Percentiles rank a stretch among this genome's conserved stretches.
These are phyloP conservation scores for Populus ilicifolia DNA, from an alignment of 345 rosid genomes.

Conservation along the genomic window DNA sequence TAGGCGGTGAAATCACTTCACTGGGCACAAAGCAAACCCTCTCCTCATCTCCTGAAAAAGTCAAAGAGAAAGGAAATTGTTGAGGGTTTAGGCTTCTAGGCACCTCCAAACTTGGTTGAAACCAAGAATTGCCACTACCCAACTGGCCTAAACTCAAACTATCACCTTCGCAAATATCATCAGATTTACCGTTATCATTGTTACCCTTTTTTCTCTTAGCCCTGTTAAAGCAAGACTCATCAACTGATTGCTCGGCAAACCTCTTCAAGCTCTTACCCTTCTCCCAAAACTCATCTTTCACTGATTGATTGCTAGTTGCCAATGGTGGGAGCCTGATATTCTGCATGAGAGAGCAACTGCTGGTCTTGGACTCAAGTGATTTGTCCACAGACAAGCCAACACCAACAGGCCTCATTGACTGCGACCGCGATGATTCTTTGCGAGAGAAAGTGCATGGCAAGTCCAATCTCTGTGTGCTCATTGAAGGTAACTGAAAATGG, in stretches of 20 bases:
- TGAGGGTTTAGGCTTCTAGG: conserved; percentile 38
- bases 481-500: conserved; percentile 72
- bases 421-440: conserved; percentile 68
- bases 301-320: conserved; percentile 47
- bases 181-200: conserved; percentile 22
- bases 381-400: conserved; percentile 68
- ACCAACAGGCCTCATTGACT: conserved; percentile 58
- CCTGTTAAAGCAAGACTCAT: conserved; percentile 55
- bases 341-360: conserved; percentile 71
- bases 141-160: conserved; percentile 43
- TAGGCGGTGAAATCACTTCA: conserved; percentile 61
- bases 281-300: conserved; percentile 65
- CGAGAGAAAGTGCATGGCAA: conserved; percentile 77
- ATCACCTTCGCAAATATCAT: conserved; percentile 34
- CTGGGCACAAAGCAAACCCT: conserved; percentile 67
- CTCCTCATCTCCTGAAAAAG: conserved; percentile 66
- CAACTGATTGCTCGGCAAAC: conserved; percentile 57
- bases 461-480: conserved; percentile 98
- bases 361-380: conserved; percentile 54
- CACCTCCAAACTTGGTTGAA: conserved; percentile 48
- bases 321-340: conserved; percentile 83
- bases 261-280: conserved; percentile 77
- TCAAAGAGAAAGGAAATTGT: conserved; percentile 63
- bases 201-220: conserved; percentile 67
- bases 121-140: conserved; percentile 60